These are phyloP conservation scores for Eurotiales sp. DNA, from an alignment of 2,329 filamentous ascomycete species.

Conservation along the genomic window DNA sequence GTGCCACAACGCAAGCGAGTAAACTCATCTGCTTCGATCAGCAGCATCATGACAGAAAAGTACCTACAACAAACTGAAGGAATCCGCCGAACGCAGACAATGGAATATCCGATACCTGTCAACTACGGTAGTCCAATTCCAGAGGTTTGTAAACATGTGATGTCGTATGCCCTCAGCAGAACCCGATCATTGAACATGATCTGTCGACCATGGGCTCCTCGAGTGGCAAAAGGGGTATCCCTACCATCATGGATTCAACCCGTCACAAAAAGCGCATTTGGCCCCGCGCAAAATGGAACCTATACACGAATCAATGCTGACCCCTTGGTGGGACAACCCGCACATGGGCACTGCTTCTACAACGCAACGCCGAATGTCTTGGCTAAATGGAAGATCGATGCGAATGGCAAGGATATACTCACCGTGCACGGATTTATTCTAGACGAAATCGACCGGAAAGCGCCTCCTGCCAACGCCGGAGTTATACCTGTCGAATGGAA, in stretches of 20 bases:
- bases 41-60: not conserved
- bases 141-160: slow-evolving; percentile 18
- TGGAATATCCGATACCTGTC: not conserved
- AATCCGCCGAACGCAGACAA: not conserved
- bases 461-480: not conserved
- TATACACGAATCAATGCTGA: slow-evolving; percentile 21
- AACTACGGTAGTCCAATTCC: slow-evolving; percentile 14
- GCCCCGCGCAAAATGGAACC: slow-evolving; percentile 8
- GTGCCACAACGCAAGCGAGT: slow-evolving; percentile 1
- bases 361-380: slow-evolving; percentile 16
- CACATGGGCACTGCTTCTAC: slow-evolving; percentile 8
- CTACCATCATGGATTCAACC: slow-evolving; percentile 16
- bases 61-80: not conserved
- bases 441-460: slow-evolving; percentile 2
- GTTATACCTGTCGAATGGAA: slow-evolving; percentile 22
- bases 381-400: slow-evolving; percentile 10
- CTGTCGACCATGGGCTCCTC: slow-evolving; percentile 19
- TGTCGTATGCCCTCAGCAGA: slow-evolving; percentile 13
- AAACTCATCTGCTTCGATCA: not conserved
- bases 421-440: slow-evolving; percentile 5
- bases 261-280: slow-evolving; percentile 12
- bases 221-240: not conserved
- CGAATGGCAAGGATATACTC: slow-evolving; percentile 18
- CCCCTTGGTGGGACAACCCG: slow-evolving; percentile 18
- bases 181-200: slow-evolving; percentile 18